Percentiles rank a stretch among this genome's conserved stretches.
These are phyloP conservation scores for Hyphopichia buzzinii DNA, from an alignment of 1,139 yeast genomes.

Conservation along the genomic window DNA sequence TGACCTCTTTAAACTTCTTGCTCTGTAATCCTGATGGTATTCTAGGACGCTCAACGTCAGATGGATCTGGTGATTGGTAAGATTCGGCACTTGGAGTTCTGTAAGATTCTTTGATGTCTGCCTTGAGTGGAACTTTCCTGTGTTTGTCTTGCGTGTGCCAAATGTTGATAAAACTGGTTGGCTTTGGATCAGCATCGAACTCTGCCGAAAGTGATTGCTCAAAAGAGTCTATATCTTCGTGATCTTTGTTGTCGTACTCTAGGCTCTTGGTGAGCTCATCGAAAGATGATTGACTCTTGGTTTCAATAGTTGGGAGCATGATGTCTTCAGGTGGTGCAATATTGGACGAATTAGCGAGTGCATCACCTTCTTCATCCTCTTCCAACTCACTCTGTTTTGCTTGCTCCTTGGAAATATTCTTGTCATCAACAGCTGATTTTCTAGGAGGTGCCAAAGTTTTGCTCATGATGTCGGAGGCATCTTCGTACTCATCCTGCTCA, in stretches of 20 bases:
- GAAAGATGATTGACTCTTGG: slow-evolving; percentile 31
- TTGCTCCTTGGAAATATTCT: not conserved
- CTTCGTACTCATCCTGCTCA: slow-evolving; percentile 2
- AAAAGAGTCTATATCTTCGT: slow-evolving; percentile 22
- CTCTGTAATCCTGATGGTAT: slow-evolving; percentile 27
- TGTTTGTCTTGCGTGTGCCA: slow-evolving; percentile 43
- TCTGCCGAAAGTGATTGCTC: slow-evolving; percentile 48
- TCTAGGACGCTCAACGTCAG: slow-evolving; percentile 9
- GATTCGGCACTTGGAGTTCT: slow-evolving; percentile 3
- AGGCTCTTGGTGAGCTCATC: slow-evolving; percentile 33
- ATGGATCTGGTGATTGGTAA: slow-evolving; percentile 4
- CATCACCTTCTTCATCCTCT: slow-evolving; percentile 7
- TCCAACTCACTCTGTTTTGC: slow-evolving; percentile 3
- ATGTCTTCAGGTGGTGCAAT: slow-evolving; percentile 40
- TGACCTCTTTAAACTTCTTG: slow-evolving; percentile 42
- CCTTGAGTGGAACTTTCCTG: slow-evolving; percentile 14
- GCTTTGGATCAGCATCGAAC: slow-evolving; percentile 30
- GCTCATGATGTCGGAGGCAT: slow-evolving; percentile 11
- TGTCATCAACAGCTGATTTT: not conserved
- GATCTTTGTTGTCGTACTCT: slow-evolving; percentile 2
- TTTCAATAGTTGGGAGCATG: slow-evolving; percentile 38
- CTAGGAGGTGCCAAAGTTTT: slow-evolving; percentile 23
- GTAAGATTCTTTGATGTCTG: slow-evolving; percentile 6
- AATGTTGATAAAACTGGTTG: slow-evolving; percentile 35
- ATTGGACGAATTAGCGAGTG: slow-evolving; percentile 43